These are phyloP conservation scores for Ogataea ganodermae DNA, from an alignment of 805 yeast species.

Conservation along the genomic window DNA sequence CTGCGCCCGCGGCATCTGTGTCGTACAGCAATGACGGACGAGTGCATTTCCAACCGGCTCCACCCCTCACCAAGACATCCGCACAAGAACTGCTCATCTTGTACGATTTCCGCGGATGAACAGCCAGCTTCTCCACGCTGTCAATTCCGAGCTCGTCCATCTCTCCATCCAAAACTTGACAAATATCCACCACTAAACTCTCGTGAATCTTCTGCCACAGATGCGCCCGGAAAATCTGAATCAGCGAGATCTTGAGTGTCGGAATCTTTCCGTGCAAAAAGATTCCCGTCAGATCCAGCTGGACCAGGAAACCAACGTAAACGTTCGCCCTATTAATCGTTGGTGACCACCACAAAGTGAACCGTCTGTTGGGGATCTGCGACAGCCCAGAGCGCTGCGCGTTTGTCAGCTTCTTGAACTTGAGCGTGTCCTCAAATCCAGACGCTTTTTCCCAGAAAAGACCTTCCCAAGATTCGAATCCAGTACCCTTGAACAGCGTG, in stretches of 20 bases:
- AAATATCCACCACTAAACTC: constrained; percentile 86
- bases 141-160: constrained; percentile 81
- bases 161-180: constrained; percentile 89
- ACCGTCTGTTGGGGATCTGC: constrained; percentile 96
- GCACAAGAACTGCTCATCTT: constrained; percentile 96
- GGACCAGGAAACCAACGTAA: constrained; percentile 95
- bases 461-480: constrained; percentile 98
- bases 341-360: constrained; percentile 99
- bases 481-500: constrained; percentile 93
- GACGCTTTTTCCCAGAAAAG: constrained; percentile 97
- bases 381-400: constrained; percentile 97
- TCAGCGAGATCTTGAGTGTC: constrained; percentile 89
- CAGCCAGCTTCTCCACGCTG: constrained; percentile 83
- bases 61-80: constrained; percentile 75
- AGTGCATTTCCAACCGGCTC: constrained; percentile 80
- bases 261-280: constrained; percentile 98
- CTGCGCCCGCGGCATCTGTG: constrained; percentile 56
- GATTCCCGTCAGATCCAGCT: constrained; percentile 93
- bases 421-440: constrained; percentile 95
- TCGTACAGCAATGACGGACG: constrained; percentile 80
- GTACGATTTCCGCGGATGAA: constrained; percentile 96
- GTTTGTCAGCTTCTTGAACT: constrained; percentile 90
- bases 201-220: constrained; percentile 99
- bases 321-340: constrained; percentile 97
- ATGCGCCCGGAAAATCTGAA: constrained; percentile 96